Evolutionary conservation across 129 eudicot genomes (phyloP).

Genomic region (Logfia minima): DNA sequence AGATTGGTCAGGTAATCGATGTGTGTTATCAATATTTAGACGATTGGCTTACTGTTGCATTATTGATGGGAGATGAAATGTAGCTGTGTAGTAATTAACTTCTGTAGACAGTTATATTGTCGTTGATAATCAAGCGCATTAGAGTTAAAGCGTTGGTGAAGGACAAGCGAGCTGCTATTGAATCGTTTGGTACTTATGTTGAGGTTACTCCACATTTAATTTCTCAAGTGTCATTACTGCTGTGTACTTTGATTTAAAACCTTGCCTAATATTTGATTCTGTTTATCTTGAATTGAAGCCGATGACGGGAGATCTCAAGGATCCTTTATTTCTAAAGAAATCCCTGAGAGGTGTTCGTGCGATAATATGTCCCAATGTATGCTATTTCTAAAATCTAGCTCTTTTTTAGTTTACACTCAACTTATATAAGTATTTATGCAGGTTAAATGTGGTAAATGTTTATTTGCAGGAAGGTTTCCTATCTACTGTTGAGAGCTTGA

Average conservation of each 20-base stretch:
- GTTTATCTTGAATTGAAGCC: conserved; percentile 46
- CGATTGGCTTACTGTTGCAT: background rate
- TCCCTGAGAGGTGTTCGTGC: conserved; percentile 83
- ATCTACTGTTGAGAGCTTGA: conserved; percentile 56
- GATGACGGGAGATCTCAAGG: conserved; percentile 67
- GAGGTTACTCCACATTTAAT: conserved; percentile 57
- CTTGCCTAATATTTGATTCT: conserved; percentile 14
- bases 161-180: conserved; percentile 82
- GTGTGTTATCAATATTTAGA: background rate
- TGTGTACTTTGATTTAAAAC: background rate
- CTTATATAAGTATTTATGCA: conserved; percentile 14
- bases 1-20: conserved; percentile 76
- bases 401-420: conserved; percentile 10
- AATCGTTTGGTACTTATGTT: conserved; percentile 92
- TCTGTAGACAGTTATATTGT: conserved; percentile 76
- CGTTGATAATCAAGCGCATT: conserved; percentile 71
- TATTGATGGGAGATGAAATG: conserved; percentile 9
- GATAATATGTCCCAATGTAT: conserved; percentile 79
- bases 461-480: conserved; percentile 75
- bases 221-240: background rate
- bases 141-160: conserved; percentile 94
- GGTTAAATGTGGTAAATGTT: conserved; percentile 22
- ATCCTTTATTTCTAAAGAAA: conserved; percentile 53
- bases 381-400: conserved; percentile 20
- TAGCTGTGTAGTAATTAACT: conserved; percentile 14